These are phyloP conservation scores for Phytomonas serpens DNA, from an alignment of 208 protist genomes.

Conservation along the genomic window DNA sequence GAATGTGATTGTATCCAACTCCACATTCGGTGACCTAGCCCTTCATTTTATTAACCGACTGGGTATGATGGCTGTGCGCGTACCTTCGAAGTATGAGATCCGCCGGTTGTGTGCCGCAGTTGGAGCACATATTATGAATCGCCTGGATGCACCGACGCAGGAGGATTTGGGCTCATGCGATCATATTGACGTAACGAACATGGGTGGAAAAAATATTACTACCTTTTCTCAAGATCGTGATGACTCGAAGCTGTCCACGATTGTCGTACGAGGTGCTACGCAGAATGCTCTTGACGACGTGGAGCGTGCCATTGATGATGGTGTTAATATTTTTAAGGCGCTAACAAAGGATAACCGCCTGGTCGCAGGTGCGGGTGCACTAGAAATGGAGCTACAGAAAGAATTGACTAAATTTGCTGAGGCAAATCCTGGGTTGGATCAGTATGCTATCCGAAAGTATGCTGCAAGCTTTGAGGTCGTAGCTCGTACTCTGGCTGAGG, in stretches of 20 bases:
- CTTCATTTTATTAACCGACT: slow-evolving; percentile 98
- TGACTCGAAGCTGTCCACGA: slow-evolving; percentile 94
- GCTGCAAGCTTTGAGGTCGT: slow-evolving; percentile 97
- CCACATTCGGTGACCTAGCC: slow-evolving; percentile 97
- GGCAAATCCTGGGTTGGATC: slow-evolving; percentile 93
- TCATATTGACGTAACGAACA: slow-evolving; percentile 92
- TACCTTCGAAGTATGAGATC: slow-evolving; percentile 99
- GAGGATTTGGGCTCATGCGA: slow-evolving; percentile 97
- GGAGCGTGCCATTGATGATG: slow-evolving; percentile 96
- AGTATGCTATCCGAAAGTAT: slow-evolving; percentile 98
- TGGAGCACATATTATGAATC: slow-evolving; percentile 91
- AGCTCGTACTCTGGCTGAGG: slow-evolving; percentile 97
- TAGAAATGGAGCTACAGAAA: slow-evolving; percentile 95
- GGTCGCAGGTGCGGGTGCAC: slow-evolving; percentile 96
- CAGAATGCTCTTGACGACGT: slow-evolving; percentile 98
- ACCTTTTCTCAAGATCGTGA: slow-evolving; percentile 93
- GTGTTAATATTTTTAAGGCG: slow-evolving; percentile 97
- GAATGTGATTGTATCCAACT: slow-evolving; percentile 97
- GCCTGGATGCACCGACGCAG: slow-evolving; percentile 83
- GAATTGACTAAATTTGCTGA: slow-evolving; percentile 83
- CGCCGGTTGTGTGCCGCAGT: slow-evolving; percentile 96
- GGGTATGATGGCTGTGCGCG: slow-evolving; percentile 97
- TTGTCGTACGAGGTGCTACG: slow-evolving; percentile 98
- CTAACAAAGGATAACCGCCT: slow-evolving; percentile 93
- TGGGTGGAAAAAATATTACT: slow-evolving; percentile 94